Evolutionary conservation across 192 early-diverging fungal species (phyloP), one percentile per base, ranked within the genome.

Genomic region (Spinellus fusiger): DNA sequence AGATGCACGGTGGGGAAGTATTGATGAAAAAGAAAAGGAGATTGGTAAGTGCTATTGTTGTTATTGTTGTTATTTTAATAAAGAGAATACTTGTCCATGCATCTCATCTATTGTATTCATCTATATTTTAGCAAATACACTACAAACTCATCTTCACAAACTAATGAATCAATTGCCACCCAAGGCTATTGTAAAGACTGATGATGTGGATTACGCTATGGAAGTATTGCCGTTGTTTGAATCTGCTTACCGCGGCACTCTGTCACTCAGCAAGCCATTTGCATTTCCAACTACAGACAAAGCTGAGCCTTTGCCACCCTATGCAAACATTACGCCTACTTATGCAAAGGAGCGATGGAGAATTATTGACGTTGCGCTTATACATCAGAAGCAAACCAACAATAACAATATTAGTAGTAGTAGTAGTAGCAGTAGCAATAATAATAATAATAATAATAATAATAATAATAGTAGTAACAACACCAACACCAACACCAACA

Each of bases 241-340:
- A 20, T 16, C 77, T 2, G 64, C 70, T 10, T 82, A 74, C 49
- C 55, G 65, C n/a, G 80, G 80, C n/a, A 59, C 72, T 20, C 48
- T 81, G 27, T 77, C 80, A n/a, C 62, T 75, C 38, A 74, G 59
- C 34, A 78, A 77, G 32, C 65, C 70, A 1, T 79, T 79, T 55
- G 77, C 77, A 0, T 82, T 77, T 34, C 66, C 75, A 1, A 73
- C 73, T 0, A 54, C 58, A 4, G 65, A 67, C 35, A 67, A 59
- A 10, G 47, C 57, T 0, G 65, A 67, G 22, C 33, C 38, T 46
- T 28, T 56, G 5, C 65, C 65, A 8, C 65, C 65, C 5, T 67
- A 67, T 55, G 58, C 65, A 23, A 67, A 67, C 28, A 67, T 67
- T 10, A 67, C 65, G 55, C 65, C 65, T 8, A 67, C 65, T 15